Evolutionary conservation across 805 yeast species (phyloP), one percentile per base, ranked within the genome.

Genomic region (Kodamaea lidongshanica): DNA sequence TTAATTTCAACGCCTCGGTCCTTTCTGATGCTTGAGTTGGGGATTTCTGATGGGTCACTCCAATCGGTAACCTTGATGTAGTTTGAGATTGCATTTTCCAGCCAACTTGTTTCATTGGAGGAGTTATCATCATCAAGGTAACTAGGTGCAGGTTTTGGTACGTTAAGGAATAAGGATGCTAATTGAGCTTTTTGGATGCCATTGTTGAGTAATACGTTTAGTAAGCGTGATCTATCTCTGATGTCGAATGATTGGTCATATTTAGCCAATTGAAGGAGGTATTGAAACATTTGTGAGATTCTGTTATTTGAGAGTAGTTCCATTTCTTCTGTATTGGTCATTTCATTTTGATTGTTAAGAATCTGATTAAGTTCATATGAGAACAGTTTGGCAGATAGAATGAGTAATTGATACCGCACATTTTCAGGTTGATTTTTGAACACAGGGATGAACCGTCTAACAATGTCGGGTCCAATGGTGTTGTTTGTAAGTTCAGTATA

Each of bases 161-260:
- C 88, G 45, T 82, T 89, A 14, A 85, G 58, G 27, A 86, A 61
- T 19, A 85, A 61, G 3, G 77, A 65, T 0, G 88, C 88, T 39
- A 85, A 59, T 36, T 79, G 77, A 13, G 67, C 65, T 31, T 74
- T 45, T 38, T 37, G 46, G 19, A 34, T 34, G 9, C 58, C 61
- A 11, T 45, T 68, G 17, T 71, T 67, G 27, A 86, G 60, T 3
- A 89, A 57, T 0, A 85, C 70, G 14, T 72, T 61, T 16, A 85
- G 62, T 58, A 79, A 67, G 42, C 98, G 67, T 0, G 95, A 86
- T 36, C 89, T 67, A 49, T 92, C 97, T 37, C 97, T 68, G 1
- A 84, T 72, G 48, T 85, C 95, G 43, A 75, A 74, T 3, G 74
- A 70, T 5, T 68, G 63, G 51, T 92, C 99, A 50, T 77, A 83